These are phyloP conservation scores for Phytophthora syringae DNA, from an alignment of 352 stramenopile species.

Conservation along the genomic window DNA sequence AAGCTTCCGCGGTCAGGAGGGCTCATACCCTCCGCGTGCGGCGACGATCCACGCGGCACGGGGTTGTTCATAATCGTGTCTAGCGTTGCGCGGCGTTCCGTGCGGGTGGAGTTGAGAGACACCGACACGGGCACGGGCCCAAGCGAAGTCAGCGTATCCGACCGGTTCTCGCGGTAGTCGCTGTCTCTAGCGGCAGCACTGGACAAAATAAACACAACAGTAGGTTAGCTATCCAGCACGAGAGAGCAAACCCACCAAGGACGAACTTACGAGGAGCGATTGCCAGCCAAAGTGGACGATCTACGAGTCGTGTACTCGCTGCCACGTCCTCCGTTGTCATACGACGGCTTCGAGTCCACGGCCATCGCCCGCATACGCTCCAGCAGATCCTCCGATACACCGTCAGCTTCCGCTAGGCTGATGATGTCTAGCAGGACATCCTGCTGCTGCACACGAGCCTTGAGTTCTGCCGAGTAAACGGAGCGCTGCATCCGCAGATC, in stretches of 20 bases:
- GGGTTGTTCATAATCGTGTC: conserved; percentile 65
- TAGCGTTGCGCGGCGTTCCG: conserved; percentile 50
- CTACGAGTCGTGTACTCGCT: conserved; percentile 31
- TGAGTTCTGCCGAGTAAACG: conserved; percentile 81
- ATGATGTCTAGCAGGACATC: conserved; percentile 48
- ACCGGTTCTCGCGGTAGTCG: conserved; percentile 51
- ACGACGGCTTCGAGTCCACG: conserved; percentile 75
- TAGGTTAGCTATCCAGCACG: conserved; percentile 14
- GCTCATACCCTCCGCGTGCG: conserved; percentile 34
- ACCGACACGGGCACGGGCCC: conserved; percentile 71
- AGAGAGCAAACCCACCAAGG: background rate
- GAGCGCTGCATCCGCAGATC: conserved; percentile 82
- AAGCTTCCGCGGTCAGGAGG: conserved; percentile 41
- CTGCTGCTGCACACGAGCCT: conserved; percentile 58
- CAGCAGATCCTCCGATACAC: conserved; percentile 48
- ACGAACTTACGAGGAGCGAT: conserved; percentile 38
- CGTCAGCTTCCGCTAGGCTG: conserved; percentile 60
- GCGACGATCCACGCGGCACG: conserved; percentile 31
- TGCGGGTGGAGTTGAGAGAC: conserved; percentile 33
- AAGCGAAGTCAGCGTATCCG: conserved; percentile 67
- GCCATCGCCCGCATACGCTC: conserved; percentile 64
- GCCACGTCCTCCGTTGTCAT: conserved; percentile 58
- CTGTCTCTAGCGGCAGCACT: conserved; percentile 19
- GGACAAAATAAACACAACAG: conserved; percentile 6
- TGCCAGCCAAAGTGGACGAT: conserved; percentile 4